Evolutionary conservation across 2,329 filamentous ascomycete species (phyloP), one percentile per base, ranked within the genome.

Genomic region (Cordyceps cateniannulata): DNA sequence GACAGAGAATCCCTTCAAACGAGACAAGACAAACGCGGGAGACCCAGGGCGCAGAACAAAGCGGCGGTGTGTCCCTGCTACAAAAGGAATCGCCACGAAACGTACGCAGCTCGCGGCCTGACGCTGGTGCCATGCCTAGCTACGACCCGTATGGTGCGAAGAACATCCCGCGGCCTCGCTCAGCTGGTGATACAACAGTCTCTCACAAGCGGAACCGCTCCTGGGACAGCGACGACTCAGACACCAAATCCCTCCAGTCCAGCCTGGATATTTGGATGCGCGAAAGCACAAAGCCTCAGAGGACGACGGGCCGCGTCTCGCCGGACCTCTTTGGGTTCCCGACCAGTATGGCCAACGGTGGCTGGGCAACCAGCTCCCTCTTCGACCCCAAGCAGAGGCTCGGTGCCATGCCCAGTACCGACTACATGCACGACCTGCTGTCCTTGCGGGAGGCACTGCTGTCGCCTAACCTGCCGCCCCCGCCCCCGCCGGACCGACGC

Each of bases 191-290:
- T 57, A 77, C 77, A 0, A 78, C 76, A 0, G 67, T 76, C 3
- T 79, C 78, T 14, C 70, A 72, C 47, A 67, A 68, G 45, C 71
- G 73, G 29, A 72, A 69, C 1, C 70, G 76, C 18, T 79, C 74
- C 52, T 81, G 80, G 74, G 75, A 79, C 38, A 78, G 72, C 8
- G 75, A 78, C 18, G 75, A 73, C n/a, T 75, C 77, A 18, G 71
- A 77, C 5, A 66, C 70, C 2, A 71, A 68, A 29, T 82, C 80
- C 2, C 67, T 77, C 3, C 72, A 77, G 1, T 83, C 80, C 1
- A 81, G 77, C 62, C 75, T 81, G 5, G 83, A 85, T 59, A 81
- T 83, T 25, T 86, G 83, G 83, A 77, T 85, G 71, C 77, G 77
- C 7, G 81, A 83, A 67, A 81, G 80, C 58, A 70, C 76, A 35